These are phyloP conservation scores for Paspalum vaginatum DNA, from an alignment of 176 grass and related monocot species.

Conservation along the genomic window DNA sequence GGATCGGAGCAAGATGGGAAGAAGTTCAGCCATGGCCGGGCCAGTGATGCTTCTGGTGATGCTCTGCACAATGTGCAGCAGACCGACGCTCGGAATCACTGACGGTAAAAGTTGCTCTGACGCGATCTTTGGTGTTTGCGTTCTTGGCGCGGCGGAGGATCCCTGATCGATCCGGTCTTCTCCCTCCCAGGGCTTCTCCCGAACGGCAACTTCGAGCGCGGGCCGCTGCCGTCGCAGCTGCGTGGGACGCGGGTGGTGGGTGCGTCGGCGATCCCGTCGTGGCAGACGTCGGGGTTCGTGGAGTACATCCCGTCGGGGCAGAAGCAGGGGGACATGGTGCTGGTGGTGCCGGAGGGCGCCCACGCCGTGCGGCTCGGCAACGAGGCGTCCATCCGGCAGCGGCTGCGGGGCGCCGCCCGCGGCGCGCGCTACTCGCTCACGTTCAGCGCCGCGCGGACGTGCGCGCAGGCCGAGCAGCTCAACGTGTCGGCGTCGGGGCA, in stretches of 20 bases:
- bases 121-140: background rate
- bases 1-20: constrained; percentile 34
- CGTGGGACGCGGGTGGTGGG: constrained; percentile 71
- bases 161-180: background rate
- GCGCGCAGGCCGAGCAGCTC: constrained; percentile 74
- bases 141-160: background rate
- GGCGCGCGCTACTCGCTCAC: constrained; percentile 72
- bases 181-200: constrained; percentile 61
- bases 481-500: constrained; percentile 77
- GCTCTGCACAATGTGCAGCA: constrained; percentile 37
- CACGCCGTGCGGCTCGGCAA: constrained; percentile 81
- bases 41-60: constrained; percentile 39
- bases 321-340: constrained; percentile 85
- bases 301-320: constrained; percentile 83
- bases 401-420: constrained; percentile 16
- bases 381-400: constrained; percentile 83
- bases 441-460: constrained; percentile 87
- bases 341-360: constrained; percentile 78
- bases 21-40: constrained; percentile 30
- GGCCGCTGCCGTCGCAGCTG: constrained; percentile 55
- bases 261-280: constrained; percentile 56
- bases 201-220: constrained; percentile 90
- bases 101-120: constrained; percentile 53
- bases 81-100: constrained; percentile 42
- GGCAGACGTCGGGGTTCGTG: constrained; percentile 68